These are phyloP conservation scores for Suillus subaureus DNA, from an alignment of 768 basidiomycete genomes.

Conservation along the genomic window DNA sequence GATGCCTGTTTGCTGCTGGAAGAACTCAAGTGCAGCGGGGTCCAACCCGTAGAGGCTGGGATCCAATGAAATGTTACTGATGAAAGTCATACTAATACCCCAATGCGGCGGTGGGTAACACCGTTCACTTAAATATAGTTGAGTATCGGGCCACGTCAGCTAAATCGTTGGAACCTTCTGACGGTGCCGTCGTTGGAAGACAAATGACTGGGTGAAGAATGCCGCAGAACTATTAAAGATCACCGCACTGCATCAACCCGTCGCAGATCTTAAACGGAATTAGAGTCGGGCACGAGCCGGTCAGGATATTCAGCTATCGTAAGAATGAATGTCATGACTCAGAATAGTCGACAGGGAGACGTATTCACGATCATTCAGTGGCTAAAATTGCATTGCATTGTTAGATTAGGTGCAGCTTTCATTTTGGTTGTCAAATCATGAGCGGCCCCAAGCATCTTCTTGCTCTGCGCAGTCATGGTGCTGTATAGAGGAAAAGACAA, in stretches of 20 bases:
- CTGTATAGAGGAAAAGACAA: not conserved
- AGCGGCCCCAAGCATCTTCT: not conserved
- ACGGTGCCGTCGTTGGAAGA: not conserved
- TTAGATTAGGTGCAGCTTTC: not conserved
- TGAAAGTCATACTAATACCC: too few species aligned
- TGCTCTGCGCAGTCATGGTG: not conserved
- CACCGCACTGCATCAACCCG: not conserved
- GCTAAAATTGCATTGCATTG: not conserved
- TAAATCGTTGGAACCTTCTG: not conserved
- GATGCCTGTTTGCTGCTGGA: slow-evolving; percentile 33
- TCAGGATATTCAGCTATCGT: not conserved
- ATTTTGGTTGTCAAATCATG: not conserved
- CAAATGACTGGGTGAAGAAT: not conserved
- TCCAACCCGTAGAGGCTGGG: slow-evolving; percentile 19
- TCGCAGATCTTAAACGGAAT: not conserved
- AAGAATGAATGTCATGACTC: too few species aligned
- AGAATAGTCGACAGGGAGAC: not conserved
- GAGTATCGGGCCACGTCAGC: not conserved
- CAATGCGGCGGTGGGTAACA: too few species aligned
- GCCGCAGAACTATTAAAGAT: not conserved
- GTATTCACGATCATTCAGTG: not conserved
- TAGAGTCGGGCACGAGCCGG: not conserved
- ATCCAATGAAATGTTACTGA: slow-evolving; percentile 4
- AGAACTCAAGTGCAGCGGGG: slow-evolving; percentile 23
- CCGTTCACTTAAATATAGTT: not conserved